Base-by-base conservation (phyloP, 129 eudicot species). In the Mikania micrantha region DNA sequence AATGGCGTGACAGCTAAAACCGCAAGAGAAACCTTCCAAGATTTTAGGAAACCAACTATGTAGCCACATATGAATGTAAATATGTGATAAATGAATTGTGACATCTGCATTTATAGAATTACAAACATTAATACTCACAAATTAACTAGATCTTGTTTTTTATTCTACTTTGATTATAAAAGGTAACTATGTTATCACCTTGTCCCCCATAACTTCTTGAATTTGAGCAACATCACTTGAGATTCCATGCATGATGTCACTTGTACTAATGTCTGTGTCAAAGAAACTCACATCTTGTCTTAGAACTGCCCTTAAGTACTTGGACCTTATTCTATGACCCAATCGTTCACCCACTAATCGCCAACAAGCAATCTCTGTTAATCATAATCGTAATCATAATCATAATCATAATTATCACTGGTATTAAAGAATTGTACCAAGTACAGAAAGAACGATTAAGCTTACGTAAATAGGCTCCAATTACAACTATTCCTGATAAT, bases 141-240 rank as follows among this genome's bases (percentile, higher is more conserved):
- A 31, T 17, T 54, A 22, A 53, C 20, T 31, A 3, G 5, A 63
- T 50, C 31, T 4, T 36, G 21, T 28, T 44, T 29, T 29, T 29
- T 36, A 19, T 5, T 21, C n/a, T 15, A 5, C n/a, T n/a, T n/a
- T n/a, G n/a, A n/a, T n/a, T n/a, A 42, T 7, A 24, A 42, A 24
- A n/a, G 7, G 3, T 15, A n/a, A 5, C 7, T 60, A 15, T 2
- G 9, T 6, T 17, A 4, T 25, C 50, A 88, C 96, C 93, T 89
- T 89, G 56, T 89, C 96, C 13, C 90, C 90, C 96, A 89, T 85
- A 34, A 89, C 93, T 81, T 89, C 90, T 79, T 89, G 96, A 42
- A 89, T 89, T 72, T 89, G 96, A 73, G 96, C 93, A 58, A 89
- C 96, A 81, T 89, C 96, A 47, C 93, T 89, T 69, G 96, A 89